Conservation (phyloP, 164 flowering plant genomes). For the Aristolochia fimbriata region DNA sequence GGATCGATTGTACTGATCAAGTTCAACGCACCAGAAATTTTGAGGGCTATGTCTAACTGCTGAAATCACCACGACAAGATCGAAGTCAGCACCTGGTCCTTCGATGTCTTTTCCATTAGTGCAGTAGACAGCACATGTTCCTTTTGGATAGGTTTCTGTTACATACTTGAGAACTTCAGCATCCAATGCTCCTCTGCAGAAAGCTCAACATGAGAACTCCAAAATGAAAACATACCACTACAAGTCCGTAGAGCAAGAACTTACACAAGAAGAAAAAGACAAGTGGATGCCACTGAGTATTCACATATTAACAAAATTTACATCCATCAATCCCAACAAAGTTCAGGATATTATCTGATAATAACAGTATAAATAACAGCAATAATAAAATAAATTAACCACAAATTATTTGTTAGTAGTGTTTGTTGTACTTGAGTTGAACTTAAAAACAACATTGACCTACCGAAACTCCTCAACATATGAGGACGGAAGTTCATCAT, state of each 20-base stretch:
- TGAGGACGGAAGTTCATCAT: slow-evolving; percentile 87
- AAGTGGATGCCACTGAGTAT: neutral
- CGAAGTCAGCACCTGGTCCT: slow-evolving; percentile 83
- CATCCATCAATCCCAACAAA: no score
- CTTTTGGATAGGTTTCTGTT: slow-evolving; percentile 88
- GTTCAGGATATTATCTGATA: no score
- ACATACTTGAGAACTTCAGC: slow-evolving; percentile 73
- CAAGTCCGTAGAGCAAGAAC: neutral
- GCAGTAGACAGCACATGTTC: slow-evolving; percentile 75
- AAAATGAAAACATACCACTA: neutral
- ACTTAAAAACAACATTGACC: slow-evolving; percentile 8
- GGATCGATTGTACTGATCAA: neutral
- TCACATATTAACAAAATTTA: no score
- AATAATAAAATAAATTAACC: neutral
- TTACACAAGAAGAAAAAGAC: neutral
- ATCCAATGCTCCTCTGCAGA: slow-evolving; percentile 73
- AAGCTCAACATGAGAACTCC: slow-evolving; percentile 8
- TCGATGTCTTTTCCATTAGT: slow-evolving; percentile 74
- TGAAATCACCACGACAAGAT: slow-evolving; percentile 77
- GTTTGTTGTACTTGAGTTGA: neutral
- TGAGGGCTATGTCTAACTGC: slow-evolving; percentile 84
- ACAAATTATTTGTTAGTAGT: neutral
- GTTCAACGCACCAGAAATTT: slow-evolving; percentile 73
- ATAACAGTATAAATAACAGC: neutral
- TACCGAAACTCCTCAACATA: slow-evolving; percentile 90